phyloP scores from a whole-genome alignment of 768 basidiomycete species.

The Paxillus involutus region DNA sequence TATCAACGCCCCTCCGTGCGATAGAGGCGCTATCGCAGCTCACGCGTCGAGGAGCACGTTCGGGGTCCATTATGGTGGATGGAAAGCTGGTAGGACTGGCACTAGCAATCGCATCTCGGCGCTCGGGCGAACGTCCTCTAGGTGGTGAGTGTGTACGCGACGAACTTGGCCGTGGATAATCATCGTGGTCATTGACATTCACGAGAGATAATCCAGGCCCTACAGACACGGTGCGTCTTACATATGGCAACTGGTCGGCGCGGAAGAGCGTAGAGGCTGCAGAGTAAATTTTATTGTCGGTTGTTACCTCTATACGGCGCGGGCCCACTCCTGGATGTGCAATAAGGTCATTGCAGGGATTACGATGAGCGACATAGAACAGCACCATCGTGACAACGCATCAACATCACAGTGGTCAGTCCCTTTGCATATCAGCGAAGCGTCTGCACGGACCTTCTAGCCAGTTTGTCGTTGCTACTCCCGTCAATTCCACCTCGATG shows the following conservation, averaged over 20 bases:
- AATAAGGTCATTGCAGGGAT: neutral
- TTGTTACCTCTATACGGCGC: conserved; percentile 69
- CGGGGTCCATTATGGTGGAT: neutral
- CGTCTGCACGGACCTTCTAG: conserved; percentile 69
- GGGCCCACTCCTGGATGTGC: conserved; percentile 54
- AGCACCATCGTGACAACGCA: neutral
- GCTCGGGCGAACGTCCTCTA: conserved; percentile 5
- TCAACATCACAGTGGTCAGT: neutral
- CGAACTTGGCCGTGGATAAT: neutral
- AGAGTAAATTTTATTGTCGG: conserved; percentile 73
- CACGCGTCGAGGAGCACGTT: neutral
- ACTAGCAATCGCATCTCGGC: neutral
- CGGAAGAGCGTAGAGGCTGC: conserved; percentile 75
- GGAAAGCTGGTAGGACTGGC: neutral
- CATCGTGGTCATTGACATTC: conserved; percentile 1
- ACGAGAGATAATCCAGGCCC: conserved; percentile 17
- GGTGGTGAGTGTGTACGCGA: neutral
- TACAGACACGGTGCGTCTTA: conserved; percentile 19
- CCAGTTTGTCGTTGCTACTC: conserved; percentile 68
- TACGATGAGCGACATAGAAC: neutral
- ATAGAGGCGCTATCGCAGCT: neutral
- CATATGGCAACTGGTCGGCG: conserved; percentile 46
- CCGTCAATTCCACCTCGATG: conserved; percentile 79
- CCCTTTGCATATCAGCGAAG: conserved; percentile 16
- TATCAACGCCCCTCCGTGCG: neutral